phyloP scores from a whole-genome alignment of 2,329 filamentous ascomycete species.

The Teratosphaeria epicoccoides region DNA sequence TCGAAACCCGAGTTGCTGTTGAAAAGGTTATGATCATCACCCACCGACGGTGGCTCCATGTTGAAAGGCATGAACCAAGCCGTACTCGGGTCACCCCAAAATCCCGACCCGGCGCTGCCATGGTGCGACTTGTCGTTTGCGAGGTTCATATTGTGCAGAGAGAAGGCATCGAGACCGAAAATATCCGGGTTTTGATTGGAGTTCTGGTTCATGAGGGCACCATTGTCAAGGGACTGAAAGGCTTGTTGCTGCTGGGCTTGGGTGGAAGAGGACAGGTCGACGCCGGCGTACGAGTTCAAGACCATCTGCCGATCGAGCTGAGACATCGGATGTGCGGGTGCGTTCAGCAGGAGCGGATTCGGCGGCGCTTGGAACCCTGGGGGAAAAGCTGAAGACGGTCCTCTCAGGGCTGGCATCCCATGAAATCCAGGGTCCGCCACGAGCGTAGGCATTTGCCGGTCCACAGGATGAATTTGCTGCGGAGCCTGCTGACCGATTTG shows the following conservation, averaged over 20 bases:
- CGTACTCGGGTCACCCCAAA: slow-evolving; percentile 38
- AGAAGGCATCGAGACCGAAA: slow-evolving; percentile 12
- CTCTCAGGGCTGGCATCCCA: slow-evolving; percentile 17
- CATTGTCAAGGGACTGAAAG: slow-evolving; percentile 1
- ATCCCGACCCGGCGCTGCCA: slow-evolving; percentile 11
- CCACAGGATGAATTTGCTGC: neutral
- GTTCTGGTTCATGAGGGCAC: slow-evolving; percentile 1
- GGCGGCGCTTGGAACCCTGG: slow-evolving; percentile 19
- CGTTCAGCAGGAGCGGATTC: slow-evolving; percentile 21
- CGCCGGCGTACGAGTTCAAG: slow-evolving; percentile 57
- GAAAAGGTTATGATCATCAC: slow-evolving; percentile 27
- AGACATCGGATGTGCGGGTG: slow-evolving; percentile 42
- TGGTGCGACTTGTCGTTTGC: neutral
- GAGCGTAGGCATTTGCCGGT: neutral
- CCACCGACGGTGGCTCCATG: slow-evolving; percentile 56
- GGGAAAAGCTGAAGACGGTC: slow-evolving; percentile 37
- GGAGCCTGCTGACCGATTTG: slow-evolving; percentile 6
- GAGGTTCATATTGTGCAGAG: neutral
- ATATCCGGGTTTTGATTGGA: slow-evolving; percentile 8
- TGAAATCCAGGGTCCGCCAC: neutral
- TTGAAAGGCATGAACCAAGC: slow-evolving; percentile 94
- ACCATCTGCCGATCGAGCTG: slow-evolving; percentile 68
- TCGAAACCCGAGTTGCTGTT: slow-evolving; percentile 17
- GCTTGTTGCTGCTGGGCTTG: neutral
- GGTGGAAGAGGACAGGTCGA: slow-evolving; percentile 31